A percentile compares a stretch with the other conserved stretches of the same genome.
phyloP scores from a whole-genome alignment of 2,329 filamentous ascomycete genomes.

The Neurospora sp. region DNA sequence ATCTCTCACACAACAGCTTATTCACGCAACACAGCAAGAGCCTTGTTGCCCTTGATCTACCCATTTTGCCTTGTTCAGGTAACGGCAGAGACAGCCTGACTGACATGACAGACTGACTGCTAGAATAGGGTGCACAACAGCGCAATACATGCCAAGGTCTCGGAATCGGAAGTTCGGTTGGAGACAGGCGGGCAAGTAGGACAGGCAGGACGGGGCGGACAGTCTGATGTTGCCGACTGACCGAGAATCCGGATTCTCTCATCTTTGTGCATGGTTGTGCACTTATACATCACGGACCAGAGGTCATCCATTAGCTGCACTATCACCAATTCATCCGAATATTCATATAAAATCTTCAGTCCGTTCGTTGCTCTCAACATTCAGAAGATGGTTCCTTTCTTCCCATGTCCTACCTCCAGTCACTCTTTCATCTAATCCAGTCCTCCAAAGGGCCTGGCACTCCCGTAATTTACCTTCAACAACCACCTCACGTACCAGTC shows the following conservation, averaged over 20 bases:
- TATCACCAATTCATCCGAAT: not conserved
- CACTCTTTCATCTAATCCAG: not conserved
- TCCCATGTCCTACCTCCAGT: not conserved
- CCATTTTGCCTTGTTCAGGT: not conserved
- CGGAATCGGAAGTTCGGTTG: not conserved
- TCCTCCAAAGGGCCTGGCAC: not conserved
- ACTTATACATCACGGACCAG: not conserved
- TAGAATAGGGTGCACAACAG: not conserved
- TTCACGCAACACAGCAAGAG: not conserved
- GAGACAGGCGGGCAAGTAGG: not conserved
- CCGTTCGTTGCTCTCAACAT: not conserved
- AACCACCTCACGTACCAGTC: too few relatives aligned
- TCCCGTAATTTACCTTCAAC: not conserved
- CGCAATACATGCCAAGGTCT: not conserved
- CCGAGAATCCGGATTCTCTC: not conserved
- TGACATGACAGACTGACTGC: not conserved
- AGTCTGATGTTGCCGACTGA: not conserved
- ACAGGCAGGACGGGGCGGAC: not conserved
- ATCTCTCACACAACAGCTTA: not conserved
- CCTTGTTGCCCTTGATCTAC: not conserved
- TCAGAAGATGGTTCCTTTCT: not conserved
- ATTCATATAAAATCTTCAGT: not conserved
- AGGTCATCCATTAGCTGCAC: not conserved
- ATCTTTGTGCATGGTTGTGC: not conserved
- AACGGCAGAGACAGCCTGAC: not conserved